Conservation (phyloP, 306 rosid genomes). For the Medicago truncatula region MtrunA17r5.0-ANR NC_053043.1:42501001-42501500, state of each 20-base stretch:
- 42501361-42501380: too few species aligned
- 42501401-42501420: too few species aligned
- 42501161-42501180: not conserved
- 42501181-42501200: not conserved
- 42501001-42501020: not conserved
- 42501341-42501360: too few species aligned
- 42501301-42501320: too few species aligned
- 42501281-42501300: too few species aligned
- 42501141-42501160: not conserved
- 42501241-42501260: not conserved
- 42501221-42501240: not conserved
- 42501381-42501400: too few species aligned
- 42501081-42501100: not conserved
- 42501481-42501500: too few species aligned
- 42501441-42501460: too few species aligned
- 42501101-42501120: not conserved
- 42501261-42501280: not conserved
- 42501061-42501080: not conserved
- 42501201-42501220: not conserved
- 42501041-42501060: slow-evolving; percentile 27
- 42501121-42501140: not conserved
- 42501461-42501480: too few species aligned
- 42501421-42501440: too few species aligned
- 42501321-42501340: too few species aligned
- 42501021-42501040: not conserved